Conservation (phyloP, 2,329 filamentous ascomycete genomes). For the Drechslerella coelobrocha region DNA sequence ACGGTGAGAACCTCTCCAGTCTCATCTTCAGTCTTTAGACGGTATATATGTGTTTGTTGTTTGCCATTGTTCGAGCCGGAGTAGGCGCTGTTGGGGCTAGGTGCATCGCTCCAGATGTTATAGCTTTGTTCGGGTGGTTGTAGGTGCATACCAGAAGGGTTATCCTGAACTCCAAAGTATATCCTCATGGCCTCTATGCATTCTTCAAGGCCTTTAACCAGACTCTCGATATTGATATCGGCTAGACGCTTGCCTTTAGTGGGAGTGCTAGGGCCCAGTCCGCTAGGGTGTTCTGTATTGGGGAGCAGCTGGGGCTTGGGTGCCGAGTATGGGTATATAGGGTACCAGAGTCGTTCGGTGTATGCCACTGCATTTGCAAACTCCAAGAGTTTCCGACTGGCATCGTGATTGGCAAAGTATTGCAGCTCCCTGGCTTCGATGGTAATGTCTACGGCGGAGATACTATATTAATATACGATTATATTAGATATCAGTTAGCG, state of each 20-base stretch:
- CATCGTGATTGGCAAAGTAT: constrained; percentile 17
- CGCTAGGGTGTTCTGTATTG: neutral
- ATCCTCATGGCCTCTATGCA: neutral
- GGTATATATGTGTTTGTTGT: constrained; percentile 5
- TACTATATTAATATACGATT: too few relatives aligned
- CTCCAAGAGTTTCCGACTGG: neutral
- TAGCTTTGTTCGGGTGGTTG: neutral
- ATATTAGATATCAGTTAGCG: neutral
- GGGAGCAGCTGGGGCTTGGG: too few relatives aligned
- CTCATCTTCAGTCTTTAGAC: constrained; percentile 10
- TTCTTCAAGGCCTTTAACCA: constrained; percentile 13
- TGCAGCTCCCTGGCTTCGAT: constrained; percentile 9
- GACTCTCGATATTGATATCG: constrained; percentile 19
- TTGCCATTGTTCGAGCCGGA: neutral
- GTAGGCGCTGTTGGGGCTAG: neutral
- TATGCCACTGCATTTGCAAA: constrained; percentile 19
- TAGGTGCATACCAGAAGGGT: neutral
- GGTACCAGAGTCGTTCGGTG: constrained; percentile 11
- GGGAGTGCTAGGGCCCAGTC: neutral
- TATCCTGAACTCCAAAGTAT: neutral
- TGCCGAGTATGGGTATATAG: constrained; percentile 19
- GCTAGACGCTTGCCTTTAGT: constrained; percentile 7
- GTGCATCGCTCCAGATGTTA: too few relatives aligned
- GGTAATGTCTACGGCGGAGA: neutral
- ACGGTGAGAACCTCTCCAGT: neutral